Base-by-base conservation (phyloP, 305 asterid species). In the Fraxinus platypoda region DNA sequence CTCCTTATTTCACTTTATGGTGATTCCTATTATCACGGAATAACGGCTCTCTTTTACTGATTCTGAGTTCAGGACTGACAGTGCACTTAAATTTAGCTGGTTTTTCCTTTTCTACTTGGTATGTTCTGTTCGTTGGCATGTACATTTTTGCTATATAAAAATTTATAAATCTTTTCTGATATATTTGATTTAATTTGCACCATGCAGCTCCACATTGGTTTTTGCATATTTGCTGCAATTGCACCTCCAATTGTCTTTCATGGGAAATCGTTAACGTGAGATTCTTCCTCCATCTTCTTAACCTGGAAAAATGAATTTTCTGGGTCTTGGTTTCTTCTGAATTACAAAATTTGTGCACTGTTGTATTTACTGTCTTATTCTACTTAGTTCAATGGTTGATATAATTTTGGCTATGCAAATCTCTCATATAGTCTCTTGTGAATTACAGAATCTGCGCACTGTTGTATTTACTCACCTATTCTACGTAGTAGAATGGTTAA, bases 241-340 rank as follows among this genome's bases (percentile, higher is more conserved):
- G 99, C 98, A 54, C 99, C 99, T 78, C 99, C 99, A 79, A 88
- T 97, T 7, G 90, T 95, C 80, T 97, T 97, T 80, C 94, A 87
- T 37, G 99, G 99, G 83, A 85, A 87, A 88, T 97, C 99, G 54
- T 80, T 97, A 28, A 93, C 99, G 99, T 97, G 85, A 91, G 91
- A 62, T 80, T 82, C 28, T 80, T 78, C 37, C 43, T 46, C 74
- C 74, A 26, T 28, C 38, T 30, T 26, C 23, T 28, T 68, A 68
- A 68, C 74, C 37, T 68, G 38, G 74, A 68, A 30, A 68, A 68
- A 26, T 28, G 38, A 26, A 66, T 25, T 68, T 26, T 68, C 5
- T 28, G 74, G 38, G 38, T 64, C 33, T 68, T 68, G 37, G 74
- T 68, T 28, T 26, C 37, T 68, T 28, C 19, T 68, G 19, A 4